Conservation (phyloP, 352 stramenopile species). For the Globisporangium spiculum region DNA sequence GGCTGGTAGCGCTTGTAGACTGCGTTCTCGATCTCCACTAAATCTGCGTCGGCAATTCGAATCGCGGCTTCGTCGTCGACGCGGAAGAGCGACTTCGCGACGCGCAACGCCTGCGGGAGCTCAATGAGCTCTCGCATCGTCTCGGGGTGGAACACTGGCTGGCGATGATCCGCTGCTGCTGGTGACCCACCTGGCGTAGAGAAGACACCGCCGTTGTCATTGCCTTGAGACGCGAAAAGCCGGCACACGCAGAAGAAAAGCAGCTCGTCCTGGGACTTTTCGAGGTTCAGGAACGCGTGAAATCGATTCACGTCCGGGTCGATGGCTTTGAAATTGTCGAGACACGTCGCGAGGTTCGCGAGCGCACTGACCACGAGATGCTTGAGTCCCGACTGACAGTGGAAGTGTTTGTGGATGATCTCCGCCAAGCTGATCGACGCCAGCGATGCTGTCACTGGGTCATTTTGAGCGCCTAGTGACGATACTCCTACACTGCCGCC, state of each 20-base stretch:
- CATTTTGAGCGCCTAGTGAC: not conserved
- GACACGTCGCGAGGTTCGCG: slow-evolving; percentile 22
- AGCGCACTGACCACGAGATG: slow-evolving; percentile 52
- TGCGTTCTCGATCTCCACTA: slow-evolving; percentile 51
- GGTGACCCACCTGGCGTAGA: not conserved
- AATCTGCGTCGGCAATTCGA: slow-evolving; percentile 26
- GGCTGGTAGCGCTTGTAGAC: slow-evolving; percentile 62
- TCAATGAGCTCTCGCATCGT: slow-evolving; percentile 64
- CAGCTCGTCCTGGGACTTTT: slow-evolving; percentile 53
- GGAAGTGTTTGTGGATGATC: slow-evolving; percentile 61
- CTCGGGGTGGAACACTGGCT: slow-evolving; percentile 46
- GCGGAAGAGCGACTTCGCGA: slow-evolving; percentile 51
- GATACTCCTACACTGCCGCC: not conserved
- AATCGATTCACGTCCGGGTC: slow-evolving; percentile 64
- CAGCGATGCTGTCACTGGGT: slow-evolving; percentile 15
- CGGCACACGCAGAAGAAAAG: slow-evolving; percentile 61
- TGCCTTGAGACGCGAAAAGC: slow-evolving; percentile 22
- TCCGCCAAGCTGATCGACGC: slow-evolving; percentile 30
- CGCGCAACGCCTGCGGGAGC: slow-evolving; percentile 31
- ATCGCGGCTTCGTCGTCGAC: slow-evolving; percentile 43
- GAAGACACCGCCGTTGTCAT: not conserved
- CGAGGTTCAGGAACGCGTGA: slow-evolving; percentile 44
- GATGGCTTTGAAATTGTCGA: slow-evolving; percentile 37
- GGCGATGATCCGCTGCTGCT: slow-evolving; percentile 20
- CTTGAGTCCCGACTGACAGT: slow-evolving; percentile 52